Conservation (phyloP, 2,329 filamentous ascomycete species). For the Neofusicoccum sp. region DNA sequence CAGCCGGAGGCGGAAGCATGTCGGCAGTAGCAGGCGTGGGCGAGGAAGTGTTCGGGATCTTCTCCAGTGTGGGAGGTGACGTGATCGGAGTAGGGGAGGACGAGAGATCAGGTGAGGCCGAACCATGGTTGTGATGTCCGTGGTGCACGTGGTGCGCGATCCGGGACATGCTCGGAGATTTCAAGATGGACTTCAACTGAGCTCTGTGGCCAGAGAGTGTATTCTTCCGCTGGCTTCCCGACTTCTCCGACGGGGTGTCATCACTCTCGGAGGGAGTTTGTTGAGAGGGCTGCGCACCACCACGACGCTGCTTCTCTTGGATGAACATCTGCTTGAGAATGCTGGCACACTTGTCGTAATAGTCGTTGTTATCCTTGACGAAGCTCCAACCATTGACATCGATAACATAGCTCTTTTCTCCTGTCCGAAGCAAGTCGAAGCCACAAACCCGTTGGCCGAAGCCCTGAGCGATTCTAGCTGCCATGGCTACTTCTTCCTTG, state of each 20-base stretch:
- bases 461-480: conserved; percentile 81
- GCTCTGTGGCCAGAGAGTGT: conserved; percentile 38
- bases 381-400: conserved; percentile 99
- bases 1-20: conserved; percentile 28
- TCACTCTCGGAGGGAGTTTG: conserved; percentile 24
- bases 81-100: conserved; percentile 42
- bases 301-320: conserved; percentile 67
- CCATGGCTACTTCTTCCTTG: conserved; percentile 78
- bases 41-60: conserved; percentile 27
- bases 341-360: conserved; percentile 86
- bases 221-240: conserved; percentile 31
- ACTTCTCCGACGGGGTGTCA: conserved; percentile 13
- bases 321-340: conserved; percentile 89
- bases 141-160: conserved; percentile 50
- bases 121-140: conserved; percentile 36
- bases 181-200: conserved; percentile 58
- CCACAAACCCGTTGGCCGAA: conserved; percentile 96
- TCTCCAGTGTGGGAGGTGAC: conserved; percentile 45
- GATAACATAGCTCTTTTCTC: conserved; percentile 91
- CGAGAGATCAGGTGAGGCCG: conserved; percentile 47
- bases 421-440: conserved; percentile 86
- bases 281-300: conserved; percentile 52
- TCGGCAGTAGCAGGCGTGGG: conserved; percentile 25
- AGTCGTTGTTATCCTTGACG: conserved; percentile 98
- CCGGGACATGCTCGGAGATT: conserved; percentile 64